Evolutionary conservation across 2,329 filamentous ascomycete genomes (phyloP).

Genomic region (Aureobasidium sp.): DNA sequence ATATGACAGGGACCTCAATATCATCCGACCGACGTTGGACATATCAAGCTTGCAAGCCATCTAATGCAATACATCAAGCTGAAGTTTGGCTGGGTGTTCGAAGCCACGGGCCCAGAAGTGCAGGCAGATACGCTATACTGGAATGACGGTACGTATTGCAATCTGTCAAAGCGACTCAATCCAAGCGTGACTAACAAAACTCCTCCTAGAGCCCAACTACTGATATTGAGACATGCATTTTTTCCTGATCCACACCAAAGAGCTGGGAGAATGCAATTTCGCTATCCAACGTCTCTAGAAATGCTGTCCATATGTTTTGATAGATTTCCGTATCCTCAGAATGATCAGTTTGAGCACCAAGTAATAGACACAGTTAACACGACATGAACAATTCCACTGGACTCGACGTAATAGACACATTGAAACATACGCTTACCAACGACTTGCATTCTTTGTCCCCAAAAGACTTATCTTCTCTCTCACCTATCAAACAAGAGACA

Average conservation of each 20-base stretch:
- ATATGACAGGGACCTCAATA: conserved; percentile 39
- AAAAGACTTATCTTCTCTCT: background rate
- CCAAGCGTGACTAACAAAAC: background rate
- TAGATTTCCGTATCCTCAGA: too few species aligned
- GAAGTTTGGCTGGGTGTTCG: conserved; percentile 51
- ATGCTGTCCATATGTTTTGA: background rate
- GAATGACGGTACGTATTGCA: conserved; percentile 9
- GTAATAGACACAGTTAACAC: background rate
- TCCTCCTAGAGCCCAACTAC: background rate
- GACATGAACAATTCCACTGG: background rate
- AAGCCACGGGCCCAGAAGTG: conserved; percentile 49
- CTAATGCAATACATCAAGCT: conserved; percentile 51
- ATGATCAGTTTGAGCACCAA: background rate
- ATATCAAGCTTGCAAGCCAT: conserved; percentile 55
- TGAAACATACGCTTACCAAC: too few species aligned
- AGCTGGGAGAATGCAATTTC: background rate
- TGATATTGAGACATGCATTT: background rate
- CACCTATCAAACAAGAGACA: background rate
- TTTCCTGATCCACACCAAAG: background rate
- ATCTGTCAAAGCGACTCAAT: too few species aligned
- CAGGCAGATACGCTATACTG: conserved; percentile 21
- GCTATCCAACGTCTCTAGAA: background rate
- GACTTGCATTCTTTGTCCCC: too few species aligned
- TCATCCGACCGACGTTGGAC: conserved; percentile 56
- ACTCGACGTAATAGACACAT: too few species aligned